Percentiles rank a stretch among this genome's conserved stretches.
phyloP scores from a whole-genome alignment of 192 early-diverging fungal species.

The Diversispora epigaea region DNA sequence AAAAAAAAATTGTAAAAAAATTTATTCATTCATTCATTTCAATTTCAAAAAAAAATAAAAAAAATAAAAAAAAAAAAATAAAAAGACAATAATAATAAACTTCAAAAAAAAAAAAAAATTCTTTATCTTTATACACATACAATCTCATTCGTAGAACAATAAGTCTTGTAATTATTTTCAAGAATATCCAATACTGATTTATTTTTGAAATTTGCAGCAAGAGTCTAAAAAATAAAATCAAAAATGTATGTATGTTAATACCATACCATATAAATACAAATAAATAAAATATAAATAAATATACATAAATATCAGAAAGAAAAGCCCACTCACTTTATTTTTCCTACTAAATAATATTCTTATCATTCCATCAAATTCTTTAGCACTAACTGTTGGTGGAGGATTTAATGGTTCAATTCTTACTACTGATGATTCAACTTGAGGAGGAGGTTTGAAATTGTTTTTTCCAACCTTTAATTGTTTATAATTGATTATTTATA shows the following conservation, averaged over 20 bases:
- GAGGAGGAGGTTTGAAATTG: constrained; percentile 96
- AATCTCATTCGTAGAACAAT: constrained; percentile 75
- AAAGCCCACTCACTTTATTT: constrained; percentile 65
- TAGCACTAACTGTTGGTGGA: constrained; percentile 90
- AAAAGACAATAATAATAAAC: too few species aligned
- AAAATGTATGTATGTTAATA: not conserved
- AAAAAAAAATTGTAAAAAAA: not conserved
- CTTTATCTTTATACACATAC: constrained; percentile 39
- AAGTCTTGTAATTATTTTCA: constrained; percentile 96
- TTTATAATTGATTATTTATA: too few species aligned
- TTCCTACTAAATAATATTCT: constrained; percentile 91
- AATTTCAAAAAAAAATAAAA: not conserved
- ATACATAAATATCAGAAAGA: not conserved
- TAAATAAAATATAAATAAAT: constrained; percentile 4
- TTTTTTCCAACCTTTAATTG: constrained; percentile 78
- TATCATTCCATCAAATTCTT: constrained; percentile 97
- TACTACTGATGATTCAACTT: constrained; percentile 96
- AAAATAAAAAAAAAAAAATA: too few species aligned
- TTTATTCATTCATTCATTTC: not conserved
- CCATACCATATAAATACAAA: too few species aligned
- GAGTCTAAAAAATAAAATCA: constrained; percentile 48
- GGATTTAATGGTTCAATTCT: constrained; percentile 90
- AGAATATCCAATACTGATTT: constrained; percentile 84
- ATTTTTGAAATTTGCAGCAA: constrained; percentile 88
- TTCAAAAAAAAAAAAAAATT: not conserved